Percentiles rank a stretch among this genome's conserved stretches.
Conservation (phyloP, 345 rosid genomes). For the Laguncularia racemosa region DNA sequence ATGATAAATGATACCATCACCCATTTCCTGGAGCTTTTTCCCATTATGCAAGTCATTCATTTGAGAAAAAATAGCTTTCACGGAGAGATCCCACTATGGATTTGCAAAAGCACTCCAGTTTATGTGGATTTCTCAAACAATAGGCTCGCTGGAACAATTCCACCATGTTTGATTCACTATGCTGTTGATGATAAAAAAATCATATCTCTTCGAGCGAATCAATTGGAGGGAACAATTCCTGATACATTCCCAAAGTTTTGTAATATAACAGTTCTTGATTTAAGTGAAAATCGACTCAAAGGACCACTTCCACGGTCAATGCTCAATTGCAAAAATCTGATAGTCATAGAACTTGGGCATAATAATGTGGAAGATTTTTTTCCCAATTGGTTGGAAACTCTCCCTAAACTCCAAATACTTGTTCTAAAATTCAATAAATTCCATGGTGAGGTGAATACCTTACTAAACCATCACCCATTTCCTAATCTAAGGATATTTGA, state of each 20-base stretch:
- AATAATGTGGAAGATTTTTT: constrained; percentile 19
- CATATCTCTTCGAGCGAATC: constrained; percentile 12
- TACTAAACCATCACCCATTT: not conserved
- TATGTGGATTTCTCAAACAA: constrained; percentile 14
- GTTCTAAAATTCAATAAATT: constrained; percentile 18
- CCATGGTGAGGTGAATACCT: not conserved
- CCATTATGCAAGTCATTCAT: not conserved
- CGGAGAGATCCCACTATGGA: constrained; percentile 14
- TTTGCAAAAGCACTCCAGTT: constrained; percentile 1
- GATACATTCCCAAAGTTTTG: not conserved
- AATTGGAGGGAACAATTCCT: constrained; percentile 12
- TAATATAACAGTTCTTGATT: not conserved
- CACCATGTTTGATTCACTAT: constrained; percentile 10
- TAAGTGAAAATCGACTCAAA: constrained; percentile 14
- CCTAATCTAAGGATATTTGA: constrained; percentile 14
- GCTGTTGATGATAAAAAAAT: not conserved
- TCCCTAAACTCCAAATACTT: constrained; percentile 18
- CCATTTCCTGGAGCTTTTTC: not conserved
- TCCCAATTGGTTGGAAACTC: constrained; percentile 21
- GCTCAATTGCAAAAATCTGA: constrained; percentile 6
- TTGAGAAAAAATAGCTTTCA: not conserved
- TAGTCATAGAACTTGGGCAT: constrained; percentile 18
- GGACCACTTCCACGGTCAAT: constrained; percentile 18
- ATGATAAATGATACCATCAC: constrained; percentile 11
- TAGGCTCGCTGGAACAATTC: constrained; percentile 17